A percentile compares a stretch with the other conserved stretches of the same genome.
These are phyloP conservation scores for Bimuria novae-zelandiae DNA, from an alignment of 2,329 filamentous ascomycete genomes.

Conservation along the genomic window DNA sequence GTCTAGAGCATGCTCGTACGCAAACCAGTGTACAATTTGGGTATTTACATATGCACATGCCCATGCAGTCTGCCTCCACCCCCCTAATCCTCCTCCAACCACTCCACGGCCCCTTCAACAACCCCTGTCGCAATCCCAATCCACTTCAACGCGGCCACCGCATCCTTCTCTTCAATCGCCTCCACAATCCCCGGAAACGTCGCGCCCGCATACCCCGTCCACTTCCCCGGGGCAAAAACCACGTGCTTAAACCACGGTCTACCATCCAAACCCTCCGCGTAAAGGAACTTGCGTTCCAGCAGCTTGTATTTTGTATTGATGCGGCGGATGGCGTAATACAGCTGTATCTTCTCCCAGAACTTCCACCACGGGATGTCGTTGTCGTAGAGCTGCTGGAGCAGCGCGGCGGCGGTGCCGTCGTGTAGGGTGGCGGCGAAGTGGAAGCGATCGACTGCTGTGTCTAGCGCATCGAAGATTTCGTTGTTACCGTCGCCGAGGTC, in stretches of 20 bases:
- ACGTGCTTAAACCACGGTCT: conserved; percentile 93
- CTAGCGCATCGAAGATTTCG: conserved; percentile 53
- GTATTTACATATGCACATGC: neutral
- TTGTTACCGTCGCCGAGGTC: conserved; percentile 9
- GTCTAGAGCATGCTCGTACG: too few relatives aligned
- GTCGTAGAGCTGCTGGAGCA: conserved; percentile 53
- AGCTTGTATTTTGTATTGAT: conserved; percentile 83
- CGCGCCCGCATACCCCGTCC: conserved; percentile 86
- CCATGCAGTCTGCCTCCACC: too few relatives aligned
- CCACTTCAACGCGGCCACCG: conserved; percentile 47
- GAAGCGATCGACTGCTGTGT: conserved; percentile 56
- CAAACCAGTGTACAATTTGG: neutral
- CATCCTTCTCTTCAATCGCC: conserved; percentile 59
- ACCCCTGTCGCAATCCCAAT: conserved; percentile 46
- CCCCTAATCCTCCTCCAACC: conserved; percentile 31
- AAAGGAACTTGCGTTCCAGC: conserved; percentile 80
- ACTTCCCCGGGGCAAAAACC: conserved; percentile 86
- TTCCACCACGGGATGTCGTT: conserved; percentile 77
- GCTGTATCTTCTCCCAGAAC: conserved; percentile 67
- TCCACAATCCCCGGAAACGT: conserved; percentile 69
- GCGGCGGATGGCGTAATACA: conserved; percentile 65
- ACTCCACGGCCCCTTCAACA: conserved; percentile 42
- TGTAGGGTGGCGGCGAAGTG: conserved; percentile 54
- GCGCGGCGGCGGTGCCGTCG: conserved; percentile 55
- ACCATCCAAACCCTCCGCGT: conserved; percentile 74